Evolutionary conservation across 805 yeast genomes (phyloP).

Genomic region (Metschnikowia gruessii): DNA sequence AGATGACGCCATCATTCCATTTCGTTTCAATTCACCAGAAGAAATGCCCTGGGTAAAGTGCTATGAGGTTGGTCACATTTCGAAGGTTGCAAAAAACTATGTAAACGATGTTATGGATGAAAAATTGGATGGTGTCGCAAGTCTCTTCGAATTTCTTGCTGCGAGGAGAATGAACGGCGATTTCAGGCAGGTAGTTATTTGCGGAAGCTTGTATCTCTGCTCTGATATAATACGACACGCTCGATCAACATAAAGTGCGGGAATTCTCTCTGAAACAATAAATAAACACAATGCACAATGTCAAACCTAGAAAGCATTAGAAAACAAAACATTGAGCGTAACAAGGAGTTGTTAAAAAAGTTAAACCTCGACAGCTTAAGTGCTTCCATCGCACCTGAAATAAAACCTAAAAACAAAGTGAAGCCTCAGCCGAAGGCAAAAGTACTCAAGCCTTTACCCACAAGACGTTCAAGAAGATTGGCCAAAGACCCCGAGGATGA

Average conservation of each 20-base stretch:
- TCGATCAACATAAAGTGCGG: conserved; percentile 5
- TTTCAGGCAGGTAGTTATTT: conserved; percentile 32
- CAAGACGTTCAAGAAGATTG: conserved; percentile 73
- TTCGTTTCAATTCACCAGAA: conserved; percentile 66
- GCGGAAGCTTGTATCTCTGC: conserved; percentile 44
- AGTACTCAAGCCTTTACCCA: conserved; percentile 41
- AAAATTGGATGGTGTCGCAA: not conserved
- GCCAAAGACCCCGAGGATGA: conserved; percentile 48
- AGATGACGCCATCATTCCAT: conserved; percentile 57
- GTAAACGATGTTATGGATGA: conserved; percentile 21
- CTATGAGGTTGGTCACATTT: conserved; percentile 34
- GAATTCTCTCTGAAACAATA: not conserved
- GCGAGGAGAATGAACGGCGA: conserved; percentile 22
- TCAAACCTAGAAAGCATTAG: conserved; percentile 13
- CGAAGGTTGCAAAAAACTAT: conserved; percentile 21
- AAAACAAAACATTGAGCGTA: conserved; percentile 72
- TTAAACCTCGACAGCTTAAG: conserved; percentile 64
- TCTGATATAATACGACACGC: conserved; percentile 35
- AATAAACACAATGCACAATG: conserved; percentile 2
- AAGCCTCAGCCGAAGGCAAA: conserved; percentile 18
- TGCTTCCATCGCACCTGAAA: conserved; percentile 43
- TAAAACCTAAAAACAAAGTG: conserved; percentile 14
- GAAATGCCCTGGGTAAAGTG: conserved; percentile 93
- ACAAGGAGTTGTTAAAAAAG: conserved; percentile 68
- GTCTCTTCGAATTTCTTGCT: conserved; percentile 9